phyloP scores from a whole-genome alignment of 1,284 basidiomycete genomes.

The Tilletia walkeri region DNA sequence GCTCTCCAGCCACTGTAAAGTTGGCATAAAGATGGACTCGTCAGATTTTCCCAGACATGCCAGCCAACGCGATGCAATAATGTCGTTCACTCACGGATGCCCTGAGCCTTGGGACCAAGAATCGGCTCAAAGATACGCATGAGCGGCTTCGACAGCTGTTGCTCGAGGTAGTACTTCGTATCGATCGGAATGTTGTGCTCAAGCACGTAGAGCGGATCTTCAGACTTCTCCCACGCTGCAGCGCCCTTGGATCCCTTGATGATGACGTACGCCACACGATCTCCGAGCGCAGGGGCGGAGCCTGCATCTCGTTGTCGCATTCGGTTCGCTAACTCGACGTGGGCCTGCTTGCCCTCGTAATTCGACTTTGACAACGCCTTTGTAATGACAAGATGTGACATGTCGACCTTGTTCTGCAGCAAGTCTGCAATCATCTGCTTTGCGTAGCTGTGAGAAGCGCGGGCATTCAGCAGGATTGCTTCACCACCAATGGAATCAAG shows the following conservation, averaged over 20 bases:
- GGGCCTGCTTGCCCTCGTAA: slow-evolving; percentile 52
- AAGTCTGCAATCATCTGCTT: slow-evolving; percentile 54
- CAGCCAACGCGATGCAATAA: neutral
- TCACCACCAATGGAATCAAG: neutral
- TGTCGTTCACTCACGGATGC: slow-evolving; percentile 32
- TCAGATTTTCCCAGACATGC: neutral
- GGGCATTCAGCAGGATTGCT: too few species aligned
- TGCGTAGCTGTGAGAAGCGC: slow-evolving; percentile 13
- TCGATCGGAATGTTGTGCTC: slow-evolving; percentile 56
- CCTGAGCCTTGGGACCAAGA: slow-evolving; percentile 44
- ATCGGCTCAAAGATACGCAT: slow-evolving; percentile 56
- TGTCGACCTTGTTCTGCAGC: slow-evolving; percentile 55
- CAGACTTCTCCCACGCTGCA: slow-evolving; percentile 53
- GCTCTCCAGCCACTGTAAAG: slow-evolving; percentile 42
- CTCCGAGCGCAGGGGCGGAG: slow-evolving; percentile 52
- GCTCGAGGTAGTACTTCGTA: slow-evolving; percentile 55
- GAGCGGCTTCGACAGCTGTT: slow-evolving; percentile 54
- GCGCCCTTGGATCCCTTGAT: slow-evolving; percentile 52
- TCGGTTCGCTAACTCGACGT: slow-evolving; percentile 54
- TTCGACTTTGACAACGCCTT: slow-evolving; percentile 54
- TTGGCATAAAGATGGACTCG: neutral
- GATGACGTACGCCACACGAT: slow-evolving; percentile 55
- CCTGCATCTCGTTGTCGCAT: slow-evolving; percentile 55
- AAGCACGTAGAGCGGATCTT: slow-evolving; percentile 54
- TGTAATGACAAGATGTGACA: slow-evolving; percentile 55